Base-by-base conservation (phyloP, 768 basidiomycete species). In the Cantharellus anzutake region DNA sequence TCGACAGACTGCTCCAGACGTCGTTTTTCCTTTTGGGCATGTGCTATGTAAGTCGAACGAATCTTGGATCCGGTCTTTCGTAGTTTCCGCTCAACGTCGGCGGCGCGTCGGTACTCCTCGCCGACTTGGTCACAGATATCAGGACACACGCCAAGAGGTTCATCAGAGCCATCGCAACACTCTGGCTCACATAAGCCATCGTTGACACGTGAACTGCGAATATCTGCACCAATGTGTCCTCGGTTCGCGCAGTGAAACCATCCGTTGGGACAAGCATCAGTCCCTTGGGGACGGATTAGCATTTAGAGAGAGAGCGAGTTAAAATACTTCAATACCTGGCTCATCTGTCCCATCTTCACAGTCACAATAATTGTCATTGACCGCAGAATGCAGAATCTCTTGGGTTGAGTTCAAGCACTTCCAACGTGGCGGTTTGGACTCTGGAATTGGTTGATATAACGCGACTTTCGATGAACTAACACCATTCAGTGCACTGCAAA, bases 151-250 rank as follows among this genome's bases (percentile, higher is more conserved):
- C 90, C 90, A 5, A 78, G 70, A 35, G 74, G 77, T 71, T 99
- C 96, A 70, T 99, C 94, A 0, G 91, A 90, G 7, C 94, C 94
- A 65, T 99, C 94, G 67, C 94, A 99, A 66, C 94, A 99, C 67
- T 89, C 80, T 0, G 78, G 76, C 68, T 99, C 92, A 69, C 94
- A 99, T 35, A 97, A 75, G 1, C 94, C 93, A 69, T 99, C 94
- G 51, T 80, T 83, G 7, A 99, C 92, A 64, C 87, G 75, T 41
- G 89, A 84, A 62, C 83, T 81, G 5, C 82, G 77, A 60, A 99
- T 85, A 51, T 67, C 77, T 2, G 82, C 74, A 1, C 92, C 90
- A 66, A 92, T 76, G 70, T 98, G 93, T 0, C 92, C 96, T 51
- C 78, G 74, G 67, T 98, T 99, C 67, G 69, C 71, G 69, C 94